Conservation (phyloP, 2,329 filamentous ascomycete genomes). For the Ophidiomyces ophidiicola region DNA sequence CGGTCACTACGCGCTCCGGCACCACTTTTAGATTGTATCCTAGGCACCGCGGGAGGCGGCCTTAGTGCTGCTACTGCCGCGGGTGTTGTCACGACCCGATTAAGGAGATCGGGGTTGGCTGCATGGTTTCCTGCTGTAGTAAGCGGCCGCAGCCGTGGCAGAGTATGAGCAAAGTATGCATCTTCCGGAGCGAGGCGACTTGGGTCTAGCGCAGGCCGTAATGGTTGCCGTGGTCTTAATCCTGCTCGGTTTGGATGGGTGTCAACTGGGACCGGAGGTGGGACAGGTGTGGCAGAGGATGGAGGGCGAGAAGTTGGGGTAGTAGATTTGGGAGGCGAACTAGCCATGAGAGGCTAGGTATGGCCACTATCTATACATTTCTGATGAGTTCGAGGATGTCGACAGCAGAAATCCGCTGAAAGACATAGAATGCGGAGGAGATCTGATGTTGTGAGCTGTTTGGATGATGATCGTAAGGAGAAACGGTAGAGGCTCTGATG, state of each 20-base stretch:
- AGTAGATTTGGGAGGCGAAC: constrained; percentile 1
- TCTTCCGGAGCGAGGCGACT: constrained; percentile 71
- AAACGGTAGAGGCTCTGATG: no score
- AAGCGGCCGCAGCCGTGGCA: constrained; percentile 41
- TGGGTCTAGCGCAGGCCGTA: constrained; percentile 41
- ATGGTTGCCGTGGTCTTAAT: constrained; percentile 21
- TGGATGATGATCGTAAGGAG: no score
- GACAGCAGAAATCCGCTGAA: no score
- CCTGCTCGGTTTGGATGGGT: constrained; percentile 35
- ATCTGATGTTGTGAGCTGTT: no score
- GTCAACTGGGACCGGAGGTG: constrained; percentile 36
- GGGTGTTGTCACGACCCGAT: constrained; percentile 33
- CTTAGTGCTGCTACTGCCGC: constrained; percentile 32
- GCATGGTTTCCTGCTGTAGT: constrained; percentile 15
- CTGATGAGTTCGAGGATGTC: background rate
- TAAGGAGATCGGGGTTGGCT: constrained; percentile 29
- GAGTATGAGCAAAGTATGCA: constrained; percentile 56
- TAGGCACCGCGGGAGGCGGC: constrained; percentile 30
- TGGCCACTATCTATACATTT: constrained; percentile 4
- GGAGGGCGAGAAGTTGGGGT: constrained; percentile 18
- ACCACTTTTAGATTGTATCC: constrained; percentile 22
- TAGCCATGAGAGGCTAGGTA: constrained; percentile 10
- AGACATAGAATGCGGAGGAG: background rate
- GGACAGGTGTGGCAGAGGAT: constrained; percentile 26
- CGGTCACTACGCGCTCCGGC: constrained; percentile 40